Evolutionary conservation across 139 green algal species (phyloP), one percentile per base, ranked within the genome.

Genomic region (Coelastrella sp.): DNA sequence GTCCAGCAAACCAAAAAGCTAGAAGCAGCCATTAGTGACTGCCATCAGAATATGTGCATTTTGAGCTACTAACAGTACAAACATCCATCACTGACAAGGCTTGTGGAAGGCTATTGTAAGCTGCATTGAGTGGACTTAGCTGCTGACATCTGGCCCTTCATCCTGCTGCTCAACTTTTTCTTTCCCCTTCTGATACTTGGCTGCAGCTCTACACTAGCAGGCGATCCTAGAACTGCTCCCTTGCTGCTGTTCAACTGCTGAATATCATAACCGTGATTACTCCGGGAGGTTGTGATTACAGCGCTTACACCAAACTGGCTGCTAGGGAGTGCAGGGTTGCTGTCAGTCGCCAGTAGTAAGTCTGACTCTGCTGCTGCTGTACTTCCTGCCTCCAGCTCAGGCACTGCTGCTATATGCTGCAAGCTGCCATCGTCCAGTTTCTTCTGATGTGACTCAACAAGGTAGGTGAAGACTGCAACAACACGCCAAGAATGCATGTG

Each of bases 391-490:
- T 57, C 67, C 5, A 79, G 45, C 19, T 41, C 32, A 34, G 50
- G 74, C 60, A 84, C 8, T 3, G 75, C 45, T n/a, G 62, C n/a
- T 3, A 8, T 43, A 11, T 59, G 40, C 17, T 51, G n/a, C 9
- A 87, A 76, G 72, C 89, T 82, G 2, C 84, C 90, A 17, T 74
- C 63, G 45, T 82, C 59, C 30, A 79, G 53, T 86, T 92, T 93
- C 41, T 88, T 84, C 11, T 89, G 59, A 73, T 92, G 71, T 30
- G 91, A 85, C 71, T 95, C 89, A 9, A 86, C 89, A 23, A 94
- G 74, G 82, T 93, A 94, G 1, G 86, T 85, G 85, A 93, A 94
- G 50, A 94, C 91, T 90, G 84, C 76, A 66, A 17, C 3, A 64
- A 23, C 38, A 34, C 4, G 27, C 66, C 34, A 25, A 3, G 13